Percentiles rank a stretch among this genome's conserved stretches.
These are phyloP conservation scores for Harrya chromipes DNA, from an alignment of 768 basidiomycete genomes.

Conservation along the genomic window DNA sequence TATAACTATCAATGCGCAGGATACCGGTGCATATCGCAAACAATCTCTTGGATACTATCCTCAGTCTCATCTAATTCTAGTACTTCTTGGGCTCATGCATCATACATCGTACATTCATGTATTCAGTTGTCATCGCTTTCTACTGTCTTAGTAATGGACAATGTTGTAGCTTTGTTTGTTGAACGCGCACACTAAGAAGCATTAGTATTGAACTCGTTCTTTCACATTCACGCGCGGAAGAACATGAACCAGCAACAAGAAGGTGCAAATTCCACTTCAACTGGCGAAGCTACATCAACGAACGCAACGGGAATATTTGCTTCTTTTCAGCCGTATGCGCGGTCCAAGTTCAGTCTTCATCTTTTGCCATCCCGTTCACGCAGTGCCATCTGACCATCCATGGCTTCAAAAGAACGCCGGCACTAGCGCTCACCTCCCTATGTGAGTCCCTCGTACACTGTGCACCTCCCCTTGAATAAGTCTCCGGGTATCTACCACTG, in stretches of 20 bases:
- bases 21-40: background rate
- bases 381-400: constrained; percentile 13
- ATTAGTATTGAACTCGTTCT: background rate
- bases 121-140: constrained; percentile 11
- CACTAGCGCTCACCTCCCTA: constrained; percentile 31
- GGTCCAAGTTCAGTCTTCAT: constrained; percentile 29
- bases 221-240: background rate
- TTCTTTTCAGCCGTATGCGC: constrained; percentile 27
- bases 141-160: background rate
- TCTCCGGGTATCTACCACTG: background rate
- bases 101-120: constrained; percentile 1
- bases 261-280: background rate
- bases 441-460: constrained; percentile 25
- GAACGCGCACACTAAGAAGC: background rate
- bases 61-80: background rate
- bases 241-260: constrained; percentile 8
- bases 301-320: constrained; percentile 25
- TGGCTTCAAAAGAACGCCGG: constrained; percentile 24
- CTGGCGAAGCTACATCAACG: constrained; percentile 1
- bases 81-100: background rate
- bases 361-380: background rate
- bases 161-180: constrained; percentile 13
- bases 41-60: constrained; percentile 2
- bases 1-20: background rate
- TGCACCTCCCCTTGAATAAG: background rate